Evolutionary conservation across 495 filamentous ascomycete genomes (phyloP).

Genomic region (Tirmania nivea): DNA sequence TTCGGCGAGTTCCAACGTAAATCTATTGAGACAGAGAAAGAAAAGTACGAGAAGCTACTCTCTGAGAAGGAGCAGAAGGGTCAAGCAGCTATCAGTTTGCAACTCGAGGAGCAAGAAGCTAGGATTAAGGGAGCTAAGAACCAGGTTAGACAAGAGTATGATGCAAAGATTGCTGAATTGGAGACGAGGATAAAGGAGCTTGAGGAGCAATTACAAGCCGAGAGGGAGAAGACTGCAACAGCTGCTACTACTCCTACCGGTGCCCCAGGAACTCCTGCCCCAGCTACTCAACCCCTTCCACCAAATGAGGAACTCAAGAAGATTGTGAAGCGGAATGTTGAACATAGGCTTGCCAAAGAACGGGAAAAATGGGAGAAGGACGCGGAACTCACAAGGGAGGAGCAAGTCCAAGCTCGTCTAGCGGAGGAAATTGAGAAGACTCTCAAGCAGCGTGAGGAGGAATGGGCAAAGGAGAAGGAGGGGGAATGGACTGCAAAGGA

Average conservation of each 20-base stretch:
- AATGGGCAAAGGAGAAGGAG: slow-evolving; percentile 19
- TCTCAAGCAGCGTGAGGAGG: slow-evolving; percentile 18
- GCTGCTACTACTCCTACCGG: slow-evolving; percentile 11
- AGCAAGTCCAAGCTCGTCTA: slow-evolving; percentile 28
- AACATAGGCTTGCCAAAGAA: slow-evolving; percentile 16
- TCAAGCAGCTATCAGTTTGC: slow-evolving; percentile 5
- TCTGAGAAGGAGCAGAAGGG: slow-evolving; percentile 12
- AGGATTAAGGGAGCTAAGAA: slow-evolving; percentile 11
- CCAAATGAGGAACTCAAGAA: slow-evolving; percentile 16
- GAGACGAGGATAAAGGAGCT: slow-evolving; percentile 11
- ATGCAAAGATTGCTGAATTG: slow-evolving; percentile 24
- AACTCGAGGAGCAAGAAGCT: slow-evolving; percentile 1
- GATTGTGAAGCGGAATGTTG: slow-evolving; percentile 18
- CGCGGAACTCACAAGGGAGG: slow-evolving; percentile 31
- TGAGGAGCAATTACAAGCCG: slow-evolving; percentile 7
- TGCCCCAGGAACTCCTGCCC: slow-evolving; percentile 7
- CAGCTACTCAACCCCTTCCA: slow-evolving; percentile 3
- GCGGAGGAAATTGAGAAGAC: slow-evolving; percentile 20
- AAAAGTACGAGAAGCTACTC: slow-evolving; percentile 8
- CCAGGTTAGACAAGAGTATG: slow-evolving; percentile 6
- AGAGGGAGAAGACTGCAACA: slow-evolving; percentile 12
- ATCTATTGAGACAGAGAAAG: slow-evolving; percentile 4
- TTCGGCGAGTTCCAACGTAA: slow-evolving; percentile 4
- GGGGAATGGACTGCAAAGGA: slow-evolving; percentile 21
- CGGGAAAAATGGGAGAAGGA: slow-evolving; percentile 16